These are phyloP conservation scores for Candida sp. DNA, from an alignment of 1,139 yeast species.

Conservation along the genomic window DNA sequence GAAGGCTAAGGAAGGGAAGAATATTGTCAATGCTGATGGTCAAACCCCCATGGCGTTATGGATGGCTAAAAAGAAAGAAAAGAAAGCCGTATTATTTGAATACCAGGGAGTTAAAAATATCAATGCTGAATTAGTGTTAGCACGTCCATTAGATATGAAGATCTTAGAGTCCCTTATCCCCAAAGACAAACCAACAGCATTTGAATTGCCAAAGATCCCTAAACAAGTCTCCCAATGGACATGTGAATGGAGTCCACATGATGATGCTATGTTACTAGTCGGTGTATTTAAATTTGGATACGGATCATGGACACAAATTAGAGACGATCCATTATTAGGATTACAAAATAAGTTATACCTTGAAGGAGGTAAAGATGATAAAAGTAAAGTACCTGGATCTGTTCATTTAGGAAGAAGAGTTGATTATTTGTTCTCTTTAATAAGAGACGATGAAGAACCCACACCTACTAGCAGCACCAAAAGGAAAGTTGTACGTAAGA, in stretches of 20 bases:
- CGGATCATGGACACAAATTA: conserved; percentile 91
- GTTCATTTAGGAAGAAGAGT: conserved; percentile 94
- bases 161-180: conserved; percentile 60
- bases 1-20: conserved; percentile 57
- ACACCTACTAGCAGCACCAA: conserved; percentile 9
- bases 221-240: conserved; percentile 91
- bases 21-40: conserved; percentile 32
- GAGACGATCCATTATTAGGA: conserved; percentile 93
- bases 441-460: conserved; percentile 51
- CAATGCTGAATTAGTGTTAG: conserved; percentile 84
- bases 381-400: conserved; percentile 71
- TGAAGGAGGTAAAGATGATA: conserved; percentile 24
- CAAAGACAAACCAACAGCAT: conserved; percentile 51
- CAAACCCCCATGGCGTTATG: conserved; percentile 43
- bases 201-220: conserved; percentile 58
- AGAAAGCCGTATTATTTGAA: conserved; percentile 84
- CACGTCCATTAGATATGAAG: conserved; percentile 81
- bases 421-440: conserved; percentile 74
- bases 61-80: conserved; percentile 69
- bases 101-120: conserved; percentile 84
- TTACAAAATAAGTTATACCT: conserved; percentile 80
- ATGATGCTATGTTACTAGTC: conserved; percentile 81
- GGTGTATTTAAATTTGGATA: conserved; percentile 94
- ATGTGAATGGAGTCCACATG: conserved; percentile 78
- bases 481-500: conserved; percentile 14